Base-by-base conservation (phyloP, 805 yeast species). In the Starmerella sp. region DNA sequence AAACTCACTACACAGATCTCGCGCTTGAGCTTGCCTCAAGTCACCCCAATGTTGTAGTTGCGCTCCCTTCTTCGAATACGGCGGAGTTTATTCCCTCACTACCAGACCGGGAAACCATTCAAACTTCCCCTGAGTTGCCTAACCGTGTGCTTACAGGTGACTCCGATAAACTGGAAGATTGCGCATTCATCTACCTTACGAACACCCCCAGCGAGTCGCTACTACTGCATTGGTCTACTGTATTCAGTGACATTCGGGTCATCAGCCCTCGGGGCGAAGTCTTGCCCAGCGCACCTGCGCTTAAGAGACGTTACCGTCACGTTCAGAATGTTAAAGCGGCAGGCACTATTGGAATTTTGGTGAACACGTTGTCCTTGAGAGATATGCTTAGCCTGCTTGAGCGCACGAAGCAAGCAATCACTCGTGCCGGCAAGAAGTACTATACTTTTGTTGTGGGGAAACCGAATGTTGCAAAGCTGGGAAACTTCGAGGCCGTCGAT, bases 381-480 rank as follows among this genome's bases (percentile, higher is more conserved):
- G 84, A 86, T 64, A 86, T 95, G 6, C 78, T 80, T 52, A 74
- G 67, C n/a, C 71, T 91, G 37, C 74, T 91, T 52, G 79, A 81
- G 53, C 73, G 74, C 36, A 77, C 89, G 7, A 77, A 80, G 14
- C 66, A 72, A 30, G 77, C 84, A 69, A 79, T 93, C 55, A 77
- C 75, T 51, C 75, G 73, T 4, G 89, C 91, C 0, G 96, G 86
- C 1, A 93, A 93, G 70, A 93, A 93, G 65, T 91, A 86, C 61
- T 93, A 93, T 66, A 78, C 88, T 66, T 89, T 93, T 71, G 97
- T 90, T 4, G 97, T 93, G 4, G 98, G 98, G 10, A 93, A 93
- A 68, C 97, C 97, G 9, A 93, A 93, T 65, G 97, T 93, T 17
- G 96, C 98, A 30, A 93, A 93, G 65, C 73, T 93, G 51, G 98